A percentile compares a stretch with the other conserved stretches of the same genome.
Conservation (phyloP, 2,329 filamentous ascomycete genomes). For the Trichoderma asperellum region DNA sequence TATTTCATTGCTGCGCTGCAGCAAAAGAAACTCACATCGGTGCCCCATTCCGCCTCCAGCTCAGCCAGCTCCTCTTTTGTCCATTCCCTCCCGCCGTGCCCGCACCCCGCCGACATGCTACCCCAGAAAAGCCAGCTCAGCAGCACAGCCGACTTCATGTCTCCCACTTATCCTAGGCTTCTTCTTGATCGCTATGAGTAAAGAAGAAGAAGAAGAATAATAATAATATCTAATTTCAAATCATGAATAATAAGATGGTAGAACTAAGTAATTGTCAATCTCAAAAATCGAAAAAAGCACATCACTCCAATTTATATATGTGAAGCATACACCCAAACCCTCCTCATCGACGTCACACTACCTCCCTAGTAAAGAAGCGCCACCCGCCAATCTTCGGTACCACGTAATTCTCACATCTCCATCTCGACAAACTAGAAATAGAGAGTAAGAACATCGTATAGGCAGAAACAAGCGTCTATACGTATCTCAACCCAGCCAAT, state of each 20-base stretch:
- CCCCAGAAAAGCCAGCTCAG: slow-evolving; percentile 37
- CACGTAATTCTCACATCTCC: not conserved
- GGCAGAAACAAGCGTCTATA: not conserved
- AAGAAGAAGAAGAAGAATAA: not conserved
- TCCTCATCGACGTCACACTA: too few relatives aligned
- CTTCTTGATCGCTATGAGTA: not conserved
- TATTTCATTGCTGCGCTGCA: not conserved
- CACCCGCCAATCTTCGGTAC: not conserved
- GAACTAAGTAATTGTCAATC: not conserved
- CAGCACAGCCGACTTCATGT: slow-evolving; percentile 37
- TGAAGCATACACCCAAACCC: too few relatives aligned
- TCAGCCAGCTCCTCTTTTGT: slow-evolving; percentile 56
- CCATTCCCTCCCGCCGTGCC: slow-evolving; percentile 49
- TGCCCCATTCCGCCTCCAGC: slow-evolving; percentile 61
- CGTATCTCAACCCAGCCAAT: not conserved
- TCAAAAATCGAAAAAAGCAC: not conserved
- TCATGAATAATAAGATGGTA: not conserved
- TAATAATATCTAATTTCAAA: not conserved
- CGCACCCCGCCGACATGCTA: slow-evolving; percentile 37
- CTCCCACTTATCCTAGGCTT: not conserved
- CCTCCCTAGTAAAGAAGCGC: not conserved
- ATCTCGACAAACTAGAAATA: too few relatives aligned
- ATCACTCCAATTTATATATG: too few relatives aligned
- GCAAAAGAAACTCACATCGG: slow-evolving; percentile 50
- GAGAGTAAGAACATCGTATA: too few relatives aligned